Evolutionary conservation across 805 yeast species (phyloP).

Genomic region (Wickerhamomyces alni): DNA sequence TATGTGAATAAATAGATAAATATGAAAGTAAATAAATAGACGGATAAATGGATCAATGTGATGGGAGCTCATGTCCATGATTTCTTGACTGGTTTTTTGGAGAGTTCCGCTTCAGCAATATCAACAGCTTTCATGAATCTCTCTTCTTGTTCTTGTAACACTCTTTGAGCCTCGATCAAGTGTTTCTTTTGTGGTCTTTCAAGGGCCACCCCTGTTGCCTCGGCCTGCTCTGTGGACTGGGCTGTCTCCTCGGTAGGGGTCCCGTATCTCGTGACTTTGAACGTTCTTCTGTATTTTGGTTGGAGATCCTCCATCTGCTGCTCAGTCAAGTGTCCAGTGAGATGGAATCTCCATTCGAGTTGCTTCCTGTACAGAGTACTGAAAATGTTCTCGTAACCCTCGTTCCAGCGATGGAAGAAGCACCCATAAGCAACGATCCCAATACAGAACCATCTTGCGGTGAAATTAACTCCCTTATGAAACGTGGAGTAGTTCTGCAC

Average conservation of each 20-base stretch:
- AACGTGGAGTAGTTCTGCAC: slow-evolving; percentile 48
- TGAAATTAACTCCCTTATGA: slow-evolving; percentile 53
- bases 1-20: not conserved
- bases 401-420: slow-evolving; percentile 81
- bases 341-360: slow-evolving; percentile 45
- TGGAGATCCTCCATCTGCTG: slow-evolving; percentile 61
- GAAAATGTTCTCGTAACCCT: slow-evolving; percentile 71
- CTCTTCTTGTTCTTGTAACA: slow-evolving; percentile 63
- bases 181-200: slow-evolving; percentile 71
- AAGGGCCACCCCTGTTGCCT: slow-evolving; percentile 42
- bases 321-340: slow-evolving; percentile 48
- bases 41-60: not conserved
- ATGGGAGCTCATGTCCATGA: not conserved
- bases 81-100: not conserved
- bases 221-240: slow-evolving; percentile 28
- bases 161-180: slow-evolving; percentile 66
- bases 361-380: slow-evolving; percentile 61
- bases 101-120: not conserved
- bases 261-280: slow-evolving; percentile 25
- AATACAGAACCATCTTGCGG: slow-evolving; percentile 45
- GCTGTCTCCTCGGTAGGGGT: slow-evolving; percentile 25
- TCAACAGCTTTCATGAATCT: not conserved
- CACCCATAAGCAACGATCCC: slow-evolving; percentile 51
- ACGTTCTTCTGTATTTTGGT: slow-evolving; percentile 34
- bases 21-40: not conserved